These are phyloP conservation scores for Grigorovia transvaalensis DNA, from an alignment of 805 yeast species.

Conservation along the genomic window DNA sequence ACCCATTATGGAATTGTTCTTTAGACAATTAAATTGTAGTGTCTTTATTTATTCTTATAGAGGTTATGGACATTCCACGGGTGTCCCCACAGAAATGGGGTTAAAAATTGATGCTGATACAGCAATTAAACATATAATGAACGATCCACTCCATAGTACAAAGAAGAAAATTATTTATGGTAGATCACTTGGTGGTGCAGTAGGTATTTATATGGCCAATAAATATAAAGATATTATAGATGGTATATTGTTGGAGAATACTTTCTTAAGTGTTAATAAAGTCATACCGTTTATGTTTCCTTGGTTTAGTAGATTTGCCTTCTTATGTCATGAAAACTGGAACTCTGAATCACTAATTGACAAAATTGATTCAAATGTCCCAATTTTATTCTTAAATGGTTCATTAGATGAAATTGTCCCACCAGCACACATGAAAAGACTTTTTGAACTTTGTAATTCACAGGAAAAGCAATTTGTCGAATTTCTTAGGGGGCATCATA, in stretches of 20 bases:
- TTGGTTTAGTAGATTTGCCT: conserved; percentile 41
- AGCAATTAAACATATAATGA: conserved; percentile 46
- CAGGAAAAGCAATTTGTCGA: conserved; percentile 41
- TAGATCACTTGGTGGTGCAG: conserved; percentile 91
- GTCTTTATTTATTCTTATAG: conserved; percentile 81
- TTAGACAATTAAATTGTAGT: conserved; percentile 52
- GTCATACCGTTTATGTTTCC: conserved; percentile 71
- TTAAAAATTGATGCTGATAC: conserved; percentile 74
- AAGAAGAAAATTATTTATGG: conserved; percentile 62
- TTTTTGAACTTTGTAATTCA: conserved; percentile 45
- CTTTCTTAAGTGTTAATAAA: conserved; percentile 67
- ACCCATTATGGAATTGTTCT: conserved; percentile 68
- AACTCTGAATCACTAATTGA: conserved; percentile 55
- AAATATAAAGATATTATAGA: conserved; percentile 39
- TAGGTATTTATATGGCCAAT: conserved; percentile 71
- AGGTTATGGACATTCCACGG: conserved; percentile 81
- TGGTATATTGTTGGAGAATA: conserved; percentile 75
- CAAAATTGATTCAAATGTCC: conserved; percentile 41
- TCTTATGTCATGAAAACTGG: conserved; percentile 75
- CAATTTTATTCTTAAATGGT: conserved; percentile 65
- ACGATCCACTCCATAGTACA: conserved; percentile 41
- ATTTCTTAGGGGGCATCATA: conserved; percentile 61
- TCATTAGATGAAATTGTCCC: conserved; percentile 84
- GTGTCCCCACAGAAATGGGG: conserved; percentile 67
- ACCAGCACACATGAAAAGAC: conserved; percentile 61